Evolutionary conservation across 805 yeast species (phyloP).

Genomic region (Candida insectorum): DNA sequence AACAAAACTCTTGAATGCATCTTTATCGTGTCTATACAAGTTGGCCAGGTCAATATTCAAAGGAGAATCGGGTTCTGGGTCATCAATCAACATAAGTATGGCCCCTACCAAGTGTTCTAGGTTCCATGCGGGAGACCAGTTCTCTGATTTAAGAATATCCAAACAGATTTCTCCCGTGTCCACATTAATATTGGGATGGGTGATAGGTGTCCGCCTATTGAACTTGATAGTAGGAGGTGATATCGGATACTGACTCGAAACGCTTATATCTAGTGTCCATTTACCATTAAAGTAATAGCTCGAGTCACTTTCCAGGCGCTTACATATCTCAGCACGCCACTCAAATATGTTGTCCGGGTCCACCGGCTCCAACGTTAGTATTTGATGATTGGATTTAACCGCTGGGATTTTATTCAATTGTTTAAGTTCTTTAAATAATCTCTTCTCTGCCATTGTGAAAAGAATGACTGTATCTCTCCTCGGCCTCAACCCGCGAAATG

Average conservation of each 20-base stretch:
- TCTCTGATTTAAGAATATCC: conserved; percentile 52
- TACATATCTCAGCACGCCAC: conserved; percentile 53
- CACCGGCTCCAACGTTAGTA: conserved; percentile 43
- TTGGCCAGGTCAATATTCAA: conserved; percentile 69
- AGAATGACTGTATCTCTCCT: too few relatives aligned
- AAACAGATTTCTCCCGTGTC: conserved; percentile 67
- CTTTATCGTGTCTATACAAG: conserved; percentile 42
- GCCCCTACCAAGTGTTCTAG: conserved; percentile 54
- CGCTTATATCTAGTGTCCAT: conserved; percentile 47
- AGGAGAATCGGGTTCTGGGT: conserved; percentile 73
- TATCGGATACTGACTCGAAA: conserved; percentile 52
- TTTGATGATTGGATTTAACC: conserved; percentile 28
- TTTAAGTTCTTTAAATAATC: conserved; percentile 36
- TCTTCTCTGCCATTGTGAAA: conserved; percentile 44
- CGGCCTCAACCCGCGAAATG: not conserved
- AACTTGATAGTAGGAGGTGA: conserved; percentile 57
- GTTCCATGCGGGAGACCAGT: conserved; percentile 79
- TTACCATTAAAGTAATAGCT: conserved; percentile 48
- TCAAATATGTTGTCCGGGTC: conserved; percentile 38
- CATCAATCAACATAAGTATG: conserved; percentile 51
- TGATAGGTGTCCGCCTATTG: conserved; percentile 31
- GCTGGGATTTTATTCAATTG: conserved; percentile 30
- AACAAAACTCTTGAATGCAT: conserved; percentile 37
- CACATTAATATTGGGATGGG: conserved; percentile 39
- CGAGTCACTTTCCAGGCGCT: conserved; percentile 44